phyloP scores from a whole-genome alignment of 306 rosid species.

The Chamaecrista fasciculata region DNA sequence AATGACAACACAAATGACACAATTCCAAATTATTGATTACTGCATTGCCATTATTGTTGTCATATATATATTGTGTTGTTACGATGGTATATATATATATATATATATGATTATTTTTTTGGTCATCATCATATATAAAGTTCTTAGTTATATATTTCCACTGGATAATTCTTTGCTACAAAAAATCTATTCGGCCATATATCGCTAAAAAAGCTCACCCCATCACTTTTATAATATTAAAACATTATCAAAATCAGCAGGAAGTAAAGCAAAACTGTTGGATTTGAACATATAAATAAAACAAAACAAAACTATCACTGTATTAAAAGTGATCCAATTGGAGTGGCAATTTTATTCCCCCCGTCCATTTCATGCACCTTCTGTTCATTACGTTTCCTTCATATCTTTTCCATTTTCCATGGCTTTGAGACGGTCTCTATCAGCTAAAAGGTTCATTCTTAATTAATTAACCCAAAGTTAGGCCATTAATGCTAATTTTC shows the following conservation, averaged over 20 bases:
- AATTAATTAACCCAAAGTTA: not conserved
- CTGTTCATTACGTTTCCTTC: not conserved
- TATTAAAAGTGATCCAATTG: not conserved
- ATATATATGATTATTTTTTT: not conserved
- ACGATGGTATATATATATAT: not conserved
- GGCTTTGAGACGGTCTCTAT: not conserved
- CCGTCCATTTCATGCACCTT: not conserved
- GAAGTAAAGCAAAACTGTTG: not conserved
- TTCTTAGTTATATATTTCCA: too few relatives aligned
- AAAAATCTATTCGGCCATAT: too few relatives aligned
- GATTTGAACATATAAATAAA: not conserved
- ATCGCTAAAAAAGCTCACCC: not conserved
- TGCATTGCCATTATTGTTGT: not conserved
- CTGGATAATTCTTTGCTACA: not conserved
- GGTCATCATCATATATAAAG: too few relatives aligned
- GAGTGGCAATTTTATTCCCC: not conserved
- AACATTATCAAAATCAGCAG: not conserved
- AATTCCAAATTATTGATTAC: not conserved
- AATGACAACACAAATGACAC: not conserved
- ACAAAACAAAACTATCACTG: not conserved
- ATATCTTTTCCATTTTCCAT: not conserved
- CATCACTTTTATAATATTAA: not conserved
- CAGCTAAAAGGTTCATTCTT: constrained; percentile 9
- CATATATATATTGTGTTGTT: not conserved
- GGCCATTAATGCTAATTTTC: too few relatives aligned